Conservation (phyloP, 1,284 basidiomycete genomes). For the Hemileia vastatrix region DNA sequence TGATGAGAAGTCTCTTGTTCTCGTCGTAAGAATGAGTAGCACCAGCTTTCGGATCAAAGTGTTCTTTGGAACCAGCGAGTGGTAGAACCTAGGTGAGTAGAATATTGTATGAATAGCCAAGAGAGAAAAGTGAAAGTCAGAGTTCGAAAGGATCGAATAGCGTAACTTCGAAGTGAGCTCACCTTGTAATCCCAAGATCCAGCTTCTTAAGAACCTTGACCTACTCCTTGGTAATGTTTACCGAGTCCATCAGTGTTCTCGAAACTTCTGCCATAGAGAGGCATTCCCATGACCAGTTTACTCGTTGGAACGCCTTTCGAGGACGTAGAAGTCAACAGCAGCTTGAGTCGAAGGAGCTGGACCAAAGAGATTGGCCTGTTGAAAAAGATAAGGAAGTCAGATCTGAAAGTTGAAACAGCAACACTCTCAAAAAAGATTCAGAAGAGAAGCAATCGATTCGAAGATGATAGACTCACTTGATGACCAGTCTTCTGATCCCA, state of each 20-base stretch:
- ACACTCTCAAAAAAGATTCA: too few species aligned
- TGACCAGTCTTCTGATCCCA: slow-evolving; percentile 67
- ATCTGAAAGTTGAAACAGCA: too few species aligned
- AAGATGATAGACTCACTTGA: slow-evolving; percentile 47
- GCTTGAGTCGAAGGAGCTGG: slow-evolving; percentile 22
- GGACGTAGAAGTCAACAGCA: slow-evolving; percentile 15
- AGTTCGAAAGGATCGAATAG: too few species aligned
- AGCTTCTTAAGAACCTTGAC: slow-evolving; percentile 20
- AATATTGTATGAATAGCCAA: too few species aligned
- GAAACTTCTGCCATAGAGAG: slow-evolving; percentile 22
- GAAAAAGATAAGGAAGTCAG: too few species aligned
- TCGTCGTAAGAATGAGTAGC: slow-evolving; percentile 66
- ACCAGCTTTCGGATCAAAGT: slow-evolving; percentile 52
- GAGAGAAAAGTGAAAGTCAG: too few species aligned
- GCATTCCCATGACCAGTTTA: slow-evolving; percentile 22
- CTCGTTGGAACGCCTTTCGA: slow-evolving; percentile 14
- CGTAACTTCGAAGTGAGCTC: too few species aligned
- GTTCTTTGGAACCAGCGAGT: slow-evolving; percentile 56
- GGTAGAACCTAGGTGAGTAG: slow-evolving; percentile 70
- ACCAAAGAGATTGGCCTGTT: too few species aligned
- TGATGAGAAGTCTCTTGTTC: slow-evolving; percentile 61
- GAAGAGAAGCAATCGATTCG: too few species aligned
- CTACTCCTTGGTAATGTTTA: slow-evolving; percentile 14
- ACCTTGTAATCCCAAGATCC: slow-evolving; percentile 22
- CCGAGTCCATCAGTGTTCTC: slow-evolving; percentile 20